phyloP scores from a whole-genome alignment of 495 filamentous ascomycete species.

The Talaromyces wortmannii region DNA sequence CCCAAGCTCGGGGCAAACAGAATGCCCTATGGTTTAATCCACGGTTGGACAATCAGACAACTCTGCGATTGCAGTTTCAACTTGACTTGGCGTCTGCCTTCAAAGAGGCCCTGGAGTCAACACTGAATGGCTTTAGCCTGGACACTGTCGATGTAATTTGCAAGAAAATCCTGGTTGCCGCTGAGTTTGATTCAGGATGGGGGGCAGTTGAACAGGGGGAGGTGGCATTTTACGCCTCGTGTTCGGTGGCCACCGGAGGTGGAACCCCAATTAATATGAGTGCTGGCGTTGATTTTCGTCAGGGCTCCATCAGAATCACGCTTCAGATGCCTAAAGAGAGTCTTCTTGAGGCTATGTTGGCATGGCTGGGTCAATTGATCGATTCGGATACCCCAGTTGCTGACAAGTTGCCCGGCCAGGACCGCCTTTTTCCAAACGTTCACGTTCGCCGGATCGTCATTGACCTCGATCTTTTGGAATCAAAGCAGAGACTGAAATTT shows the following conservation, averaged over 20 bases:
- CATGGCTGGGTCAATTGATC: neutral
- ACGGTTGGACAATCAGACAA: neutral
- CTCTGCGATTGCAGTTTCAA: constrained; percentile 4
- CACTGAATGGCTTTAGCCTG: neutral
- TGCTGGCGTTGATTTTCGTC: neutral
- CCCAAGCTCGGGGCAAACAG: neutral
- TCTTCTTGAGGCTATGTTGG: neutral
- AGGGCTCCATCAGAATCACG: neutral
- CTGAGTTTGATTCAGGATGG: neutral
- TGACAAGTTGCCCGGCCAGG: neutral
- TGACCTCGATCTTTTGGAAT: too few species aligned
- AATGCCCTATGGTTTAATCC: constrained; percentile 15
- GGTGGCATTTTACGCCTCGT: neutral
- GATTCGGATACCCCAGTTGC: neutral
- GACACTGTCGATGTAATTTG: neutral
- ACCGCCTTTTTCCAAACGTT: neutral
- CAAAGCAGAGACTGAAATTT: too few species aligned
- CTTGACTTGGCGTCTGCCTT: neutral
- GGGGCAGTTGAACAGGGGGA: neutral
- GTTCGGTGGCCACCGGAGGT: neutral
- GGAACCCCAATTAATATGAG: neutral
- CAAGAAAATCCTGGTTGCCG: neutral
- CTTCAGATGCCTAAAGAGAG: neutral
- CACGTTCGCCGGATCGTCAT: neutral
- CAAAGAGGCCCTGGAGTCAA: neutral